Conservation (phyloP, 2,329 filamentous ascomycete genomes). For the Stemphylium lycopersici region DNA sequence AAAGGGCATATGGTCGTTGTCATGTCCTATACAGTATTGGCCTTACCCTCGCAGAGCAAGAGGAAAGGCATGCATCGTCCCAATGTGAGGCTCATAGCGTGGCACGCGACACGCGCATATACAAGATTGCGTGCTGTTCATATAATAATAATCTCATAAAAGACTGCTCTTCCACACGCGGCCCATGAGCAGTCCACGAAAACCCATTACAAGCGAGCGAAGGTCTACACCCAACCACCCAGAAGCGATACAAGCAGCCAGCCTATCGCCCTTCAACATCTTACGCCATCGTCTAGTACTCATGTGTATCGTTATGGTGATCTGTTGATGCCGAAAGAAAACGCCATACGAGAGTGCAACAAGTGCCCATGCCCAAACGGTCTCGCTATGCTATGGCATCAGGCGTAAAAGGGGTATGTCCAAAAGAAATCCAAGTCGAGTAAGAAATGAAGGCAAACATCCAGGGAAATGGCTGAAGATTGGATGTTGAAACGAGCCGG, state of each 20-base stretch:
- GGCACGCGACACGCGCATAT: constrained; percentile 33
- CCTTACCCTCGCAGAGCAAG: background rate
- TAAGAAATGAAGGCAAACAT: constrained; percentile 29
- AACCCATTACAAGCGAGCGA: constrained; percentile 32
- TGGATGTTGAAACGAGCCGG: constrained; percentile 12
- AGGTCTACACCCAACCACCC: constrained; percentile 29
- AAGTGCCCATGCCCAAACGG: constrained; percentile 29
- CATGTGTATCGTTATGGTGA: constrained; percentile 26
- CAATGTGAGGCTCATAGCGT: constrained; percentile 9
- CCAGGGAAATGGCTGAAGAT: constrained; percentile 31
- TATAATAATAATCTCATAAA: constrained; percentile 25
- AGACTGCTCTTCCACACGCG: constrained; percentile 19
- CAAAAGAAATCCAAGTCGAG: constrained; percentile 30
- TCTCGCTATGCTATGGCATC: constrained; percentile 45
- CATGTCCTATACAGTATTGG: background rate
- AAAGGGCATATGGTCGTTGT: background rate
- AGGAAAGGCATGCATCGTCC: constrained; percentile 1
- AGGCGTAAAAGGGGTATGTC: constrained; percentile 47
- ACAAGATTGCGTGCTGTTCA: constrained; percentile 36
- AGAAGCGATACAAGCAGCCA: constrained; percentile 17
- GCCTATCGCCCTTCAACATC: constrained; percentile 8
- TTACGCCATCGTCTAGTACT: constrained; percentile 31
- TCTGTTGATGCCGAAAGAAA: constrained; percentile 26
- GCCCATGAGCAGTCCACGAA: constrained; percentile 21
- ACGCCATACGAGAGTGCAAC: constrained; percentile 33